phyloP scores from a whole-genome alignment of 2,329 filamentous ascomycete species.

The Fusarium sp. region DNA sequence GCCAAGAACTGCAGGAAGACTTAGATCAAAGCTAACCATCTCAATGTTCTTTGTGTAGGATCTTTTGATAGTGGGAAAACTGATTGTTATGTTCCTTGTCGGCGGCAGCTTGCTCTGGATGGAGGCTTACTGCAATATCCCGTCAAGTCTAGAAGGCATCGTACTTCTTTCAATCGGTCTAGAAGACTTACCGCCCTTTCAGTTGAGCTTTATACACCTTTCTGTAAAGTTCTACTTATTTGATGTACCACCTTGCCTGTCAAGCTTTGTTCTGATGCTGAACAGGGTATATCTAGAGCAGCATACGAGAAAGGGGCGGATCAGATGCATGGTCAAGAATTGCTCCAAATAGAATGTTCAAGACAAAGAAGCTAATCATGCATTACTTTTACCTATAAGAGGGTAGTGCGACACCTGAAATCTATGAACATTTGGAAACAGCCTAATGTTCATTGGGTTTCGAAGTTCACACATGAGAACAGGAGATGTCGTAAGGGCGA shows the following conservation, averaged over 20 bases:
- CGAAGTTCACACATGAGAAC: background rate
- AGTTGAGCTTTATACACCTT: background rate
- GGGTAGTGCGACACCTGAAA: background rate
- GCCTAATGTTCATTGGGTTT: background rate
- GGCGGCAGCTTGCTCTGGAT: conserved; percentile 6
- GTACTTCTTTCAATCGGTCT: background rate
- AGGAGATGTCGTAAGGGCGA: background rate
- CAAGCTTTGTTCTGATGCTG: background rate
- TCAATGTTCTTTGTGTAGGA: background rate
- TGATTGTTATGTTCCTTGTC: background rate
- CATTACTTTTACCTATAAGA: no score
- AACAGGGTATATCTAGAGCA: background rate
- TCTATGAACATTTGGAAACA: background rate
- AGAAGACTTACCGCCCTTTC: background rate
- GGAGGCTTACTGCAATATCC: conserved; percentile 1
- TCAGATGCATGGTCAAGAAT: background rate
- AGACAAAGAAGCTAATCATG: background rate
- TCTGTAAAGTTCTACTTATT: background rate
- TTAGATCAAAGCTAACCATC: background rate
- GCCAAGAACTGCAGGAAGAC: background rate
- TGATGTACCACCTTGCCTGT: background rate
- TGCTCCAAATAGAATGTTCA: background rate
- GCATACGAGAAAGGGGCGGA: background rate
- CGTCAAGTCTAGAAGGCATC: background rate
- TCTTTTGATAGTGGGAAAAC: background rate